A percentile compares a stretch with the other conserved stretches of the same genome.
phyloP scores from a whole-genome alignment of 257 asterid genomes.

The Cynanchum wilfordii region DNA sequence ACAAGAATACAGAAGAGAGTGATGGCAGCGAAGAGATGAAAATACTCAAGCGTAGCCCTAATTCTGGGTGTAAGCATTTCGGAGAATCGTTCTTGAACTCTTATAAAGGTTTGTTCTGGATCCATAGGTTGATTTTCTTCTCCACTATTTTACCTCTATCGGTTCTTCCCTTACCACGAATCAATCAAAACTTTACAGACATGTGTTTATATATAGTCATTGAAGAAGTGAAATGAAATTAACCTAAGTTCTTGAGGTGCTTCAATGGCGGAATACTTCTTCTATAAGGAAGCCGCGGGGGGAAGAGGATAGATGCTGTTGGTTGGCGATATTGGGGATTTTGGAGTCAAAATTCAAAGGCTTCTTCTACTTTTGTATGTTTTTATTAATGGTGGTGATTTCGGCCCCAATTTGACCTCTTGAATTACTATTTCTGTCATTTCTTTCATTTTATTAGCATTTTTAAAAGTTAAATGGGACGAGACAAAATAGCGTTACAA shows the following conservation, averaged over 20 bases:
- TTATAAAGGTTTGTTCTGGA: constrained; percentile 95
- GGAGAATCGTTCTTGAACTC: constrained; percentile 93
- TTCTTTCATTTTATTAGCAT: too few relatives aligned
- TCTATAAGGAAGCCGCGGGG: not conserved
- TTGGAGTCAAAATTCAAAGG: not conserved
- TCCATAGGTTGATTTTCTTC: constrained; percentile 43
- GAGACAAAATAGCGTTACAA: too few relatives aligned
- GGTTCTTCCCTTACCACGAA: not conserved
- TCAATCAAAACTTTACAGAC: not conserved
- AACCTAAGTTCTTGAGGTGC: not conserved
- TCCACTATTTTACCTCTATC: not conserved
- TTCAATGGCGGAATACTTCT: not conserved
- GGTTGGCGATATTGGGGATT: not conserved
- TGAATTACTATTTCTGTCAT: too few relatives aligned
- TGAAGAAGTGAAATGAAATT: not conserved
- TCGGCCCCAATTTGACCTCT: too few relatives aligned
- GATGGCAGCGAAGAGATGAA: constrained; percentile 73
- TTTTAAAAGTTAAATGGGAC: too few relatives aligned
- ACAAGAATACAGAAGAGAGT: constrained; percentile 90
- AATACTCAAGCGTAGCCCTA: constrained; percentile 76
- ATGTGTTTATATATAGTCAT: not conserved
- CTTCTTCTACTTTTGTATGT: too few relatives aligned
- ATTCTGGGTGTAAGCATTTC: constrained; percentile 82
- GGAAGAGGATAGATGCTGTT: not conserved
- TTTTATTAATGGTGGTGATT: too few relatives aligned